Base-by-base conservation (phyloP, 805 yeast genomes). In the Priceomyces medius region DNA sequence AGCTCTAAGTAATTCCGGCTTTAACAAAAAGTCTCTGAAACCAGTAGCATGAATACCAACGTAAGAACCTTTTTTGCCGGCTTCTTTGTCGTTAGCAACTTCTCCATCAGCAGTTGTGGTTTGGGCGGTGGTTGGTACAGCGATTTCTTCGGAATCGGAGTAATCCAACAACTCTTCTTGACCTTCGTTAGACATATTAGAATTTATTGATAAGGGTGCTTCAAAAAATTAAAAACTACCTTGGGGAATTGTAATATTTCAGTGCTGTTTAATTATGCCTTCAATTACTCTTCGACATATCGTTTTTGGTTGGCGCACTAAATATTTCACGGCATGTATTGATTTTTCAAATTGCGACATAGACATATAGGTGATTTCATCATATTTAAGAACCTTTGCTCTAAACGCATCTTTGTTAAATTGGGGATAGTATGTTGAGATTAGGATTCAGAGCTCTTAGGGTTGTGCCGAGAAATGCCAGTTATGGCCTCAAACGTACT, bases 161-260 rank as follows among this genome's bases (percentile, higher is more conserved):
- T 93, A 93, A 68, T 93, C 99, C 73, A 93, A 83, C 66, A 93
- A 81, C 79, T 93, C 99, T 86, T 93, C 99, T 85, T 91, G 98
- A 62, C 93, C 95, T 79, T 86, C 95, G 84, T 87, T 86, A 43
- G 96, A 88, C 95, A 88, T 86, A 23, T 12, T 35, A 12, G 29
- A 26, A 26, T 26, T n/a, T 26, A 26, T 26, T 26, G 10, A 26
- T 26, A 12, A 26, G 14, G 14, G n/a, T 26, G 29, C 14, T 26
- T 26, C 29, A 26, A 26, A 5, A 10, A 26, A 26, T 14, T 26
- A 26, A 5, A 10, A 26, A 26, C 29, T 26, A 26, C 29, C 29
- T 26, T 12, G 29, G 9, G 29, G n/a, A 26, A 26, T 12, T 14
- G 14, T n/a, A 14, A 10, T 26, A 26, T 12, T 26, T 26, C 14